Percentiles rank a stretch among this genome's conserved stretches.
Evolutionary conservation across 805 yeast species (phyloP).

Genomic region (Wickerhamomyces alni): DNA sequence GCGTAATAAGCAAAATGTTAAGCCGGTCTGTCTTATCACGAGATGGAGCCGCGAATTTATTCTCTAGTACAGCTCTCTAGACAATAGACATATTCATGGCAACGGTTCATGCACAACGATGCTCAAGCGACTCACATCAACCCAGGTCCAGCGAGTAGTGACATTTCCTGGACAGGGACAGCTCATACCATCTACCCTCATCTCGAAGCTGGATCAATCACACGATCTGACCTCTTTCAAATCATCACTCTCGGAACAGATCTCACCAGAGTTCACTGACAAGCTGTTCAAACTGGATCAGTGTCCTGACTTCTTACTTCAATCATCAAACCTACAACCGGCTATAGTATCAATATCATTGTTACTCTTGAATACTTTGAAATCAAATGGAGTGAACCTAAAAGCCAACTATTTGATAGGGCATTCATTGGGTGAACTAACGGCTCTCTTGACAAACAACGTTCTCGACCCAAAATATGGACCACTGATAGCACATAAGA

Average conservation of each 20-base stretch:
- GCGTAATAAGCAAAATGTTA: too few relatives aligned
- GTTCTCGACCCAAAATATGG: conserved; percentile 18
- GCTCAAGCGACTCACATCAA: background rate
- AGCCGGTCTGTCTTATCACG: too few relatives aligned
- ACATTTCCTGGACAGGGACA: conserved; percentile 24
- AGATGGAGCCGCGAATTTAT: too few relatives aligned
- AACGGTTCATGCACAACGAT: too few relatives aligned
- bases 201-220: background rate
- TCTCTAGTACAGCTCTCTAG: too few relatives aligned
- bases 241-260: background rate
- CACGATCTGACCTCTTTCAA: conserved; percentile 4
- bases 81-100: too few relatives aligned
- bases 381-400: conserved; percentile 15
- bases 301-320: conserved; percentile 2
- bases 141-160: conserved; percentile 3
- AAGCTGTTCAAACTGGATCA: background rate
- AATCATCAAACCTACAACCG: conserved; percentile 28
- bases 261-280: background rate
- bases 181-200: conserved; percentile 8
- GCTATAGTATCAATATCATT: conserved; percentile 18
- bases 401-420: conserved; percentile 27
- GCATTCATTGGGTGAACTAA: conserved; percentile 40
- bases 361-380: conserved; percentile 22
- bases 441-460: conserved; percentile 29
- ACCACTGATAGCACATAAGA: conserved; percentile 22